A percentile compares a stretch with the other conserved stretches of the same genome.
phyloP scores from a whole-genome alignment of 129 eudicot species.

The Heracleum sosnowskyi region DNA sequence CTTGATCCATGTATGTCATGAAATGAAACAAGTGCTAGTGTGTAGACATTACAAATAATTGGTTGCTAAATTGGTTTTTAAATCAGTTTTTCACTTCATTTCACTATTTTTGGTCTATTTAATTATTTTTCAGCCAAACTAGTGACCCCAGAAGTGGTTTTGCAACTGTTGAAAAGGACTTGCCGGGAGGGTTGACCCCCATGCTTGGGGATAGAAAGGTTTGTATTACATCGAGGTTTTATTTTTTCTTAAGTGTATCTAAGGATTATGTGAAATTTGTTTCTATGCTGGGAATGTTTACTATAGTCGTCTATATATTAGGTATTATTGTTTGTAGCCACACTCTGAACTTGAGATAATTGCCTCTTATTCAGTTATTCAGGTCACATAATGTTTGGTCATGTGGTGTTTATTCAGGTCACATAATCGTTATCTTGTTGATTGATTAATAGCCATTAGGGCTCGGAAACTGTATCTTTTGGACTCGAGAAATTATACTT shows the following conservation, averaged over 20 bases:
- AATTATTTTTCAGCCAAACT: constrained; percentile 53
- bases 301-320: not conserved
- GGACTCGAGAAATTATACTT: not conserved
- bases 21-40: not conserved
- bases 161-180: constrained; percentile 86
- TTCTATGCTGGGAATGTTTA: not conserved
- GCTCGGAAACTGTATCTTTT: not conserved
- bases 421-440: not conserved
- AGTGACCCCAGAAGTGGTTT: constrained; percentile 95
- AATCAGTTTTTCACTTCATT: not conserved
- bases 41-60: not conserved
- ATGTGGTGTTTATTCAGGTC: too few species aligned
- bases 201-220: constrained; percentile 99
- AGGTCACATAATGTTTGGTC: too few species aligned
- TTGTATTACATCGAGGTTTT: not conserved
- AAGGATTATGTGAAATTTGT: not conserved
- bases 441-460: not conserved
- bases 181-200: constrained; percentile 90
- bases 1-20: not conserved
- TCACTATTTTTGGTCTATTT: not conserved
- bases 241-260: not conserved
- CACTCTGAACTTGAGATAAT: not conserved
- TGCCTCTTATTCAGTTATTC: not conserved
- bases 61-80: not conserved
- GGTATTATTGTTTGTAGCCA: not conserved